phyloP scores from a whole-genome alignment of 2,329 filamentous ascomycete species.

The Tolypocladium capitatum region DNA sequence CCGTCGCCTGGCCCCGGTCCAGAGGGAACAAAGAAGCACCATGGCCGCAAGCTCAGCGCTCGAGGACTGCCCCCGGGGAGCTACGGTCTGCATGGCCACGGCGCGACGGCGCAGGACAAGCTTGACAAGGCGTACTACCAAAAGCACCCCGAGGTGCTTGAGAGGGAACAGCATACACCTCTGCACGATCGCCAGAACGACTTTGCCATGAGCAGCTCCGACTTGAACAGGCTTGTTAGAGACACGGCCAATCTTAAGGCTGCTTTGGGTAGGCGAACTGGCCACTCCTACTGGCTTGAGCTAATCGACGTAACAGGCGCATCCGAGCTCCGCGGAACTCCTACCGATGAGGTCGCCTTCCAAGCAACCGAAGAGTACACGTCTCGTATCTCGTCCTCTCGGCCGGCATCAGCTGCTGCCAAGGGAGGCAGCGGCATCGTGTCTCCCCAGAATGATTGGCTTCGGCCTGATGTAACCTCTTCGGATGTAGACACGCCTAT shows the following conservation, averaged over 20 bases:
- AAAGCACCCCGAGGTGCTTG: conserved; percentile 72
- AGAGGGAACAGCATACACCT: conserved; percentile 54
- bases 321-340: conserved; percentile 54
- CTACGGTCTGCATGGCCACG: conserved; percentile 87
- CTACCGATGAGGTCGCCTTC: conserved; percentile 83
- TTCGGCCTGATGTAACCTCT: conserved; percentile 15
- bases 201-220: conserved; percentile 77
- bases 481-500: conserved; percentile 46
- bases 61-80: conserved; percentile 66
- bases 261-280: conserved; percentile 19
- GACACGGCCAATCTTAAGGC: conserved; percentile 46
- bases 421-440: conserved; percentile 17
- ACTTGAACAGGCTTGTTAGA: conserved; percentile 80
- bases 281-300: conserved; percentile 4
- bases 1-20: conserved; percentile 60
- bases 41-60: conserved; percentile 62
- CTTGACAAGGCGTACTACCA: conserved; percentile 87
- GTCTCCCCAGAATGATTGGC: conserved; percentile 13
- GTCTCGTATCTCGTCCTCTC: conserved; percentile 61
- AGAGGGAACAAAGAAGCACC: conserved; percentile 35
- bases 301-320: conserved; percentile 37
- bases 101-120: conserved; percentile 59
- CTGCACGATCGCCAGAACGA: conserved; percentile 47
- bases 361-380: conserved; percentile 75
- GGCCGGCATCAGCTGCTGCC: conserved; percentile 30